Evolutionary conservation across 495 filamentous ascomycete species (phyloP).

Genomic region (Xylaria cubensis): DNA sequence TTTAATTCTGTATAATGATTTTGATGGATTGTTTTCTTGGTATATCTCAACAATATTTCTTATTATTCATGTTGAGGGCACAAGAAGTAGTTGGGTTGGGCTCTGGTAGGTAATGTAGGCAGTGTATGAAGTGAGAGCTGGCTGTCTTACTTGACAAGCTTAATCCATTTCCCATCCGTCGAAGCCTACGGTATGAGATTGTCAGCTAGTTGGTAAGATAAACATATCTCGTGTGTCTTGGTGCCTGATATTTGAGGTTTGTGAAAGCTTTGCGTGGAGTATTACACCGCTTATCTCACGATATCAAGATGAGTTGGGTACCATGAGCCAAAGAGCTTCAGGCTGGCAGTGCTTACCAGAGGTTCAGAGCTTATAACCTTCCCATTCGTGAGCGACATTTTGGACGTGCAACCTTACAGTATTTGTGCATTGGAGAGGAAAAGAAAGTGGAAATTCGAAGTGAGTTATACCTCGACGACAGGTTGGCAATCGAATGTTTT

Average conservation of each 20-base stretch:
- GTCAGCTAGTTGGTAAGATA: background rate
- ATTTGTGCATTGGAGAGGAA: background rate
- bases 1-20: background rate
- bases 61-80: background rate
- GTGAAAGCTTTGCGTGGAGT: background rate
- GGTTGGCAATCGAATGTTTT: slow-evolving; percentile 1
- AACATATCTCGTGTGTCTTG: background rate
- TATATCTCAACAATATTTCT: background rate
- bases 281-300: slow-evolving; percentile 20
- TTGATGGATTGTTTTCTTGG: background rate
- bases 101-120: background rate
- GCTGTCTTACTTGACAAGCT: slow-evolving; percentile 50
- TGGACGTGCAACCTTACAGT: background rate
- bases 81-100: background rate
- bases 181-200: slow-evolving; percentile 40
- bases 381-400: slow-evolving; percentile 26
- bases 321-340: background rate
- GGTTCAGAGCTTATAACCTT: slow-evolving; percentile 27
- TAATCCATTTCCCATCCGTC: slow-evolving; percentile 76
- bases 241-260: background rate
- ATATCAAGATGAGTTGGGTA: background rate
- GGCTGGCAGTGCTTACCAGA: slow-evolving; percentile 19
- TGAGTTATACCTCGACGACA: background rate
- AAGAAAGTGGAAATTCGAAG: background rate
- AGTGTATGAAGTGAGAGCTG: background rate